Percentiles rank a stretch among this genome's conserved stretches.
phyloP scores from a whole-genome alignment of 306 rosid species.

The Quillaja saponaria region DNA sequence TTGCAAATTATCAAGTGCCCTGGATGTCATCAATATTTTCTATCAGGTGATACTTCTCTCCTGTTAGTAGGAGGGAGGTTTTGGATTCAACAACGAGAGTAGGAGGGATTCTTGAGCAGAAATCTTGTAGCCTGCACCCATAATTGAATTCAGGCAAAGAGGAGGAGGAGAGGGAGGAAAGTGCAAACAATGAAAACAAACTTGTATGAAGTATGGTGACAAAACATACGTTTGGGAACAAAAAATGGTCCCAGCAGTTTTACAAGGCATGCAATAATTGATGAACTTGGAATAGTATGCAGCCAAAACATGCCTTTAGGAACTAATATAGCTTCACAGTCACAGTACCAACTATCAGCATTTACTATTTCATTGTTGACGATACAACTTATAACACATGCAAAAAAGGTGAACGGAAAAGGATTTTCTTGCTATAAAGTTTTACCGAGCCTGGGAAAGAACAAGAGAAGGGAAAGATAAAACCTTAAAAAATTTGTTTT shows the following conservation, averaged over 20 bases:
- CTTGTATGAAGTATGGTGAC: too few relatives aligned
- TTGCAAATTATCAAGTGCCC: background rate
- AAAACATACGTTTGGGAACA: too few relatives aligned
- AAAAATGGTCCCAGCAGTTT: too few relatives aligned
- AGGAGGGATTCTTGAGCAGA: too few relatives aligned
- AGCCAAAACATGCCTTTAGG: too few relatives aligned
- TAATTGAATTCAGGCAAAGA: background rate
- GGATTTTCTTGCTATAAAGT: background rate
- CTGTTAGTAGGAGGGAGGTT: background rate
- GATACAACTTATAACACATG: background rate
- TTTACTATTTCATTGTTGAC: background rate
- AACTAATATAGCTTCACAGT: too few relatives aligned
- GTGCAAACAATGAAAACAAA: too few relatives aligned
- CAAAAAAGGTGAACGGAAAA: conserved; percentile 2
- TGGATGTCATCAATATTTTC: background rate
- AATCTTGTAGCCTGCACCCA: too few relatives aligned
- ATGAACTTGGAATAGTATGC: too few relatives aligned
- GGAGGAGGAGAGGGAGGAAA: background rate
- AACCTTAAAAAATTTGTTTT: too few relatives aligned
- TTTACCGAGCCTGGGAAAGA: background rate
- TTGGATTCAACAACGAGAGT: too few relatives aligned
- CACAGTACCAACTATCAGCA: background rate
- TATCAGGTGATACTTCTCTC: background rate
- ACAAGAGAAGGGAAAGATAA: background rate
- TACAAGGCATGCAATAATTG: too few relatives aligned